A percentile compares a stretch with the other conserved stretches of the same genome.
These are phyloP conservation scores for Aspergillus pseudonomiae DNA, from an alignment of 2,329 filamentous ascomycete species.

Conservation along the genomic window DNA sequence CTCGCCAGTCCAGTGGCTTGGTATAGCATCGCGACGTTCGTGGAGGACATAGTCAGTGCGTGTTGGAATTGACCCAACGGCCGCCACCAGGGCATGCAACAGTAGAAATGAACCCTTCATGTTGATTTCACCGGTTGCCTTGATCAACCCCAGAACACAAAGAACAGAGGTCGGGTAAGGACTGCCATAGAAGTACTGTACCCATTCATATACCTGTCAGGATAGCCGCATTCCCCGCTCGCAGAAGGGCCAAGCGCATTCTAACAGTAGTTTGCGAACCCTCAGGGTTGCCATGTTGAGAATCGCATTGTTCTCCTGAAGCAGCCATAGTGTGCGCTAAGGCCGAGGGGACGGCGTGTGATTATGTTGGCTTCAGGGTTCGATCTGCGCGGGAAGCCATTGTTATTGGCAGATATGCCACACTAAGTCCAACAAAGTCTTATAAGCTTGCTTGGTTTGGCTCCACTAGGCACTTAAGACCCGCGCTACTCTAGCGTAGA, in stretches of 20 bases:
- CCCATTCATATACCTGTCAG: neutral
- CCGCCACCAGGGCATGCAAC: conserved; percentile 21
- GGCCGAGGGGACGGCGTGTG: neutral
- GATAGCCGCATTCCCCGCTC: neutral
- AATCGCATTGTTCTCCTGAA: neutral
- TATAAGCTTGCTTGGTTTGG: neutral
- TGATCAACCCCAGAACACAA: neutral
- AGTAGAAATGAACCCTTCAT: conserved; percentile 31
- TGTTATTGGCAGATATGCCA: neutral
- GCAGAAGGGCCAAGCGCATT: neutral
- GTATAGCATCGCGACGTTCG: conserved; percentile 34
- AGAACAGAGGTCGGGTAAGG: neutral
- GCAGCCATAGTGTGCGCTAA: neutral
- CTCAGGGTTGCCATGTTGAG: neutral
- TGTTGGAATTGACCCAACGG: conserved; percentile 27
- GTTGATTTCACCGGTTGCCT: neutral
- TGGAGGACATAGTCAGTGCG: conserved; percentile 31
- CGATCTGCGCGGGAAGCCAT: neutral
- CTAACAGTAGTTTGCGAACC: neutral
- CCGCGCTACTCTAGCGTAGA: neutral
- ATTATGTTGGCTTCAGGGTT: neutral
- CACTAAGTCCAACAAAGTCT: neutral
- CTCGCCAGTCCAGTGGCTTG: conserved; percentile 30
- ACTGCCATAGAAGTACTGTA: neutral
- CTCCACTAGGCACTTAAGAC: neutral